Percentiles rank a stretch among this genome's conserved stretches.
These are phyloP conservation scores for Fusarium sp. DNA, from an alignment of 2,329 filamentous ascomycete genomes.

Conservation along the genomic window DNA sequence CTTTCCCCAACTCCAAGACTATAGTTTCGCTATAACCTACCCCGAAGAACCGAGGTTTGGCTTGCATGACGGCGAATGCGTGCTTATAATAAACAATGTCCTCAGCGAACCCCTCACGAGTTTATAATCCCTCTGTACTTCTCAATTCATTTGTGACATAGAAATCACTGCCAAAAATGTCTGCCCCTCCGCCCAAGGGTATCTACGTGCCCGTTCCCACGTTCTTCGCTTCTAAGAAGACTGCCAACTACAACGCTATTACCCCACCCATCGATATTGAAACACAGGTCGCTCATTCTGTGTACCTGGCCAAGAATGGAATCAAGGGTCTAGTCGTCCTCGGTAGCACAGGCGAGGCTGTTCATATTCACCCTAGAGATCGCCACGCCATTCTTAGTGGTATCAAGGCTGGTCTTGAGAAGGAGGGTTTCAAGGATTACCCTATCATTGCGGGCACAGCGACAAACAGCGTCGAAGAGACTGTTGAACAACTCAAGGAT, in stretches of 20 bases:
- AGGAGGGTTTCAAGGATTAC: conserved; percentile 65
- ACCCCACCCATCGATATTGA: conserved; percentile 65
- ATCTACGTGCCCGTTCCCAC: conserved; percentile 71
- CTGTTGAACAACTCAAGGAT: conserved; percentile 64
- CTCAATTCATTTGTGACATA: neutral
- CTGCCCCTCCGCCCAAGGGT: conserved; percentile 58
- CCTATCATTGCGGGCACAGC: conserved; percentile 71
- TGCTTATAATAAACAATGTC: conserved; percentile 35
- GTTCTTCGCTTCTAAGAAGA: conserved; percentile 63
- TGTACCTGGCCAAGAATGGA: conserved; percentile 69
- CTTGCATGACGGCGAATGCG: conserved; percentile 1
- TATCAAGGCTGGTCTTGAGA: conserved; percentile 64
- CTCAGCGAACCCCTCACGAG: conserved; percentile 23
- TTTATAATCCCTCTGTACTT: neutral
- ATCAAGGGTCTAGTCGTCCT: conserved; percentile 70
- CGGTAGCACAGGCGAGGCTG: conserved; percentile 71
- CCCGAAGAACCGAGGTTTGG: conserved; percentile 38
- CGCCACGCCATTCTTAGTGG: conserved; percentile 64
- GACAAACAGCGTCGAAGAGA: conserved; percentile 70
- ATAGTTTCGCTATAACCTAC: conserved; percentile 34
- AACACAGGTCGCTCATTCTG: conserved; percentile 65
- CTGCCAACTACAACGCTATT: conserved; percentile 54
- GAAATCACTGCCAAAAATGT: conserved; percentile 25
- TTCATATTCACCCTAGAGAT: conserved; percentile 69
- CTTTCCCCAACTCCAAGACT: conserved; percentile 20